phyloP scores from a whole-genome alignment of 2,329 filamentous ascomycete species.

The Trichoderma brevicompactum region DNA sequence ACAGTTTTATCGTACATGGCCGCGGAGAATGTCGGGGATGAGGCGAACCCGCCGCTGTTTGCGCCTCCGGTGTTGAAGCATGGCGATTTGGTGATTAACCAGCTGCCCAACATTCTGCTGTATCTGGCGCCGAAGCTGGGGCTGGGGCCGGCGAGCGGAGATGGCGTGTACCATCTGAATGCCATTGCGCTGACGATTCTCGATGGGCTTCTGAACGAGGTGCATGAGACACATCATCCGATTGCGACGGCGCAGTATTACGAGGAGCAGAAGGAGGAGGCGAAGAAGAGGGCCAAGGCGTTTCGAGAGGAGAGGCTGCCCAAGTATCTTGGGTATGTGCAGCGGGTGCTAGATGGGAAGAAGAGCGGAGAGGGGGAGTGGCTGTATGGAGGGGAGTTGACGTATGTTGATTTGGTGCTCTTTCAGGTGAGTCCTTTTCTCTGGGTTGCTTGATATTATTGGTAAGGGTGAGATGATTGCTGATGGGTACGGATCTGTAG shows the following conservation, averaged over 20 bases:
- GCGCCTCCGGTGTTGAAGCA: slow-evolving; percentile 70
- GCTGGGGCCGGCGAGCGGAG: slow-evolving; percentile 51
- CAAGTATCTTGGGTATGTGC: slow-evolving; percentile 73
- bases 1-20: slow-evolving; percentile 55
- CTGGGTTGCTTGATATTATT: not conserved
- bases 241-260: slow-evolving; percentile 65
- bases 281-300: slow-evolving; percentile 59
- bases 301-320: slow-evolving; percentile 67
- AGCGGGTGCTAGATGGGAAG: slow-evolving; percentile 64
- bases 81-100: slow-evolving; percentile 65
- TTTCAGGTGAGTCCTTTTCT: slow-evolving; percentile 61
- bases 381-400: slow-evolving; percentile 67
- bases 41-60: slow-evolving; percentile 65
- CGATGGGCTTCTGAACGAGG: slow-evolving; percentile 71
- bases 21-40: slow-evolving; percentile 52
- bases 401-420: slow-evolving; percentile 73
- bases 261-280: slow-evolving; percentile 74
- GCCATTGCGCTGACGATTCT: slow-evolving; percentile 69
- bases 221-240: slow-evolving; percentile 78
- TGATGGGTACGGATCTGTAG: slow-evolving; percentile 38
- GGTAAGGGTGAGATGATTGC: not conserved
- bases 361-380: slow-evolving; percentile 63
- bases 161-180: slow-evolving; percentile 62
- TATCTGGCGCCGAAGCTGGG: slow-evolving; percentile 68
- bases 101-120: slow-evolving; percentile 73